Percentiles rank a stretch among this genome's conserved stretches.
Conservation (phyloP, 495 filamentous ascomycete genomes). For the Pseudomonodictys pantanalensis region DNA sequence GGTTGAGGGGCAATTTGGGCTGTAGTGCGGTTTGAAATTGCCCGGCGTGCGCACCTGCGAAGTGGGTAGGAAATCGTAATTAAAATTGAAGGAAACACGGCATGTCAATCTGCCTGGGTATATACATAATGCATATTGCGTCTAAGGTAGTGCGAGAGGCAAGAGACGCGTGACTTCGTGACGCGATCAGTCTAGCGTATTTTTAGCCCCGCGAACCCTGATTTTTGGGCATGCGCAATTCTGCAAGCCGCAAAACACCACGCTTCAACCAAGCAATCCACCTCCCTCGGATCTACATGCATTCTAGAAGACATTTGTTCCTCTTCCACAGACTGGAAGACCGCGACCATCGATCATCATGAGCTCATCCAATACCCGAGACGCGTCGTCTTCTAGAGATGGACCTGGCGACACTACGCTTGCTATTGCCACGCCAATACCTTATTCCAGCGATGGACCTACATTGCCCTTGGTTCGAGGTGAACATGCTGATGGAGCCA, state of each 20-base stretch:
- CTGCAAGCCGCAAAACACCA: not conserved
- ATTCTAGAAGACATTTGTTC: no score
- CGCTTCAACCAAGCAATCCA: not conserved
- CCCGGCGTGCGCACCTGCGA: not conserved
- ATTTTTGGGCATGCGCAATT: no score
- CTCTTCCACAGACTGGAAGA: no score
- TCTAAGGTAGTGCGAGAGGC: no score
- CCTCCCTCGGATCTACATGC: not conserved
- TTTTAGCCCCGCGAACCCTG: no score
- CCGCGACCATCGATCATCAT: no score
- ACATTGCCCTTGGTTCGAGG: slow-evolving; percentile 5
- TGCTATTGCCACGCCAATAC: not conserved
- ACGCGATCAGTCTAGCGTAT: no score
- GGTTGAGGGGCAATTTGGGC: slow-evolving; percentile 38
- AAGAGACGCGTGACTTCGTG: no score
- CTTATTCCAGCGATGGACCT: slow-evolving; percentile 13
- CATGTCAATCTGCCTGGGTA: no score
- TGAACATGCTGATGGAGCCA: not conserved
- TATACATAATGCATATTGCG: no score
- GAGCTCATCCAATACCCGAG: no score
- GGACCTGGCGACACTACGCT: not conserved
- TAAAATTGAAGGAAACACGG: not conserved
- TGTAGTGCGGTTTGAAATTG: slow-evolving; percentile 8
- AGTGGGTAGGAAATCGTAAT: not conserved
- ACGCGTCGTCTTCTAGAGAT: not conserved